A percentile compares a stretch with the other conserved stretches of the same genome.
phyloP scores from a whole-genome alignment of 768 basidiomycete genomes.

The Lyophyllum atratum region DNA sequence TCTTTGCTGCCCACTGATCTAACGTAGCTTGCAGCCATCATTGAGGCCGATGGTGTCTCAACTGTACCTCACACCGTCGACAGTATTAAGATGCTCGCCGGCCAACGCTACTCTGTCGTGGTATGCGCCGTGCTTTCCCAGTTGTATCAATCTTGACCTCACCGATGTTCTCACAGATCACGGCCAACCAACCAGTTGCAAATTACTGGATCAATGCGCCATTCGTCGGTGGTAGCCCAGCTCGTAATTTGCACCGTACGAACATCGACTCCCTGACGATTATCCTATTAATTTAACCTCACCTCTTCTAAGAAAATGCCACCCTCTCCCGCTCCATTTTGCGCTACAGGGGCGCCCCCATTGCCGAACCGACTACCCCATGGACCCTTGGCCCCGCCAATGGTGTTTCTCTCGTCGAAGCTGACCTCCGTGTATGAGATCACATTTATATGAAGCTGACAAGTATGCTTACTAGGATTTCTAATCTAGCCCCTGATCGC shows the following conservation, averaged over 20 bases:
- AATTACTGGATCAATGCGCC: conserved; percentile 50
- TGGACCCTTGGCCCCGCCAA: conserved; percentile 21
- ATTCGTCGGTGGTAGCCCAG: conserved; percentile 32
- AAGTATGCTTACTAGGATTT: neutral
- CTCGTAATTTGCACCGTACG: conserved; percentile 34
- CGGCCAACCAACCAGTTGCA: conserved; percentile 42
- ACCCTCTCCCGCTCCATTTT: conserved; percentile 31
- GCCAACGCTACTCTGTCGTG: conserved; percentile 51
- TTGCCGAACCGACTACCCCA: conserved; percentile 30
- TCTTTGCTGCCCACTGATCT: neutral
- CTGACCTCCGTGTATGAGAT: conserved; percentile 13
- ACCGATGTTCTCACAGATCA: conserved; percentile 16
- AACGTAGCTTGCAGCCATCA: conserved; percentile 25
- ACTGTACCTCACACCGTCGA: conserved; percentile 34
- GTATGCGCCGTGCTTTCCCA: conserved; percentile 12
- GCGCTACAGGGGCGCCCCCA: conserved; percentile 36
- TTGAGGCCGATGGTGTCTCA: conserved; percentile 42
- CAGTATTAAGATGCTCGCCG: conserved; percentile 42
- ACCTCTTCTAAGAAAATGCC: conserved; percentile 20
- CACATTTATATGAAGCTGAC: neutral
- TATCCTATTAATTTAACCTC: neutral
- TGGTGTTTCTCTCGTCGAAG: conserved; percentile 15
- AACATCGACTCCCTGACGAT: neutral
- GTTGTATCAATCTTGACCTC: neutral
- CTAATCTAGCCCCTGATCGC: conserved; percentile 9